Evolutionary conservation across 352 stramenopile species (phyloP).

Genomic region (Phytophthora meadii): DNA sequence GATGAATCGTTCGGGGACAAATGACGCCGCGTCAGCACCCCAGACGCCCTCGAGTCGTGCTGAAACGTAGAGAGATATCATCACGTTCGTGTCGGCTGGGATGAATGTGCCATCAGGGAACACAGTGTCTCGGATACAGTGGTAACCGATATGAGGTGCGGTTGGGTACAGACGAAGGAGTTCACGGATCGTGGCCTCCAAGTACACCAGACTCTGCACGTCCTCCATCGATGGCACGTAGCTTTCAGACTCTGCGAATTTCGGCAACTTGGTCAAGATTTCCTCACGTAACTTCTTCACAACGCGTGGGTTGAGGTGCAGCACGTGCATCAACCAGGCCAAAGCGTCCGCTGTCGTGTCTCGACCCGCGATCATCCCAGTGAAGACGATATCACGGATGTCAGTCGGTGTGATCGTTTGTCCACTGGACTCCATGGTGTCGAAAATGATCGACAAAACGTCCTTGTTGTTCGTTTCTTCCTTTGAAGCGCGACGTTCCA

Average conservation of each 20-base stretch:
- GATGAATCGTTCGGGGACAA: constrained; percentile 46
- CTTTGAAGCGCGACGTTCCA: constrained; percentile 10
- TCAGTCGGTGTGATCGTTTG: constrained; percentile 28
- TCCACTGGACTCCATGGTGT: constrained; percentile 26
- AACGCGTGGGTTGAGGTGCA: constrained; percentile 47
- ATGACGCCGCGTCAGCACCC: constrained; percentile 35
- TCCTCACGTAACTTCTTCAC: constrained; percentile 36
- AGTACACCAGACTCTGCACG: constrained; percentile 16
- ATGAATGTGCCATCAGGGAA: constrained; percentile 49
- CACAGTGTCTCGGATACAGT: constrained; percentile 34
- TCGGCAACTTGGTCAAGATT: constrained; percentile 25
- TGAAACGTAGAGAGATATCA: constrained; percentile 38
- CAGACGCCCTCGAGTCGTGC: constrained; percentile 41
- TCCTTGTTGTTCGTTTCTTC: constrained; percentile 38
- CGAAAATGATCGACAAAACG: constrained; percentile 30
- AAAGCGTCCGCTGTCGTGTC: constrained; percentile 60
- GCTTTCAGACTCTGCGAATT: constrained; percentile 11
- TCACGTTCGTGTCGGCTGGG: constrained; percentile 21
- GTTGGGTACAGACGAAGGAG: constrained; percentile 40
- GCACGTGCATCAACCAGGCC: constrained; percentile 56
- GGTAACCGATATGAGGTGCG: constrained; percentile 36
- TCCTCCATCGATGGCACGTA: constrained; percentile 36
- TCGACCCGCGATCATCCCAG: constrained; percentile 62
- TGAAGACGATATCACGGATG: constrained; percentile 64
- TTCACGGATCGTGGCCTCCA: constrained; percentile 43